A percentile compares a stretch with the other conserved stretches of the same genome.
phyloP scores from a whole-genome alignment of 2,329 filamentous ascomycete genomes.

The Metarhizium robertsii region DNA sequence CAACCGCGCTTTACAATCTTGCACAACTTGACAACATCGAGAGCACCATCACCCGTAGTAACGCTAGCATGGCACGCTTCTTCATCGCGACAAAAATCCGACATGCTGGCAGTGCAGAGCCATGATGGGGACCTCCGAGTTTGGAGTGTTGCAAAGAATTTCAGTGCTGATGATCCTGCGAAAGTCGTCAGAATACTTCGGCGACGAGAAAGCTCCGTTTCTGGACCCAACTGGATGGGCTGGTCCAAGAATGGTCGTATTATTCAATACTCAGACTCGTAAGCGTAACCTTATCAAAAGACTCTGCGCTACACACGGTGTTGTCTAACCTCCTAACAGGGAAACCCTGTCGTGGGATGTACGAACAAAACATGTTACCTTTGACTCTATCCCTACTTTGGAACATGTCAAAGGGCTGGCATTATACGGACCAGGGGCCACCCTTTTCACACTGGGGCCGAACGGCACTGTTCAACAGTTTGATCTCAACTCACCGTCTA shows the following conservation, averaged over 20 bases:
- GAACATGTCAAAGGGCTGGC: conserved; percentile 74
- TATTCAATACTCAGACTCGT: conserved; percentile 87
- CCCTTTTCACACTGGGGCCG: conserved; percentile 79
- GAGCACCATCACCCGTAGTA: conserved; percentile 78
- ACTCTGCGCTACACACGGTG: conserved; percentile 18
- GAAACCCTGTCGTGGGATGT: conserved; percentile 96
- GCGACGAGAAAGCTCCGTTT: conserved; percentile 61
- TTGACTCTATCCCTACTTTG: conserved; percentile 76
- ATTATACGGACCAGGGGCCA: conserved; percentile 83
- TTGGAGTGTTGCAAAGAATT: conserved; percentile 87
- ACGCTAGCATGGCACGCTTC: conserved; percentile 93
- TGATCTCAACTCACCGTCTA: conserved; percentile 73
- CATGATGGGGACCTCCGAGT: conserved; percentile 86
- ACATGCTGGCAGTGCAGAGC: conserved; percentile 93
- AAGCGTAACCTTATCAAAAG: conserved; percentile 31
- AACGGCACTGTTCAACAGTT: conserved; percentile 92
- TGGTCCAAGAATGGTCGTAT: conserved; percentile 99
- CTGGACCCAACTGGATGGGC: conserved; percentile 87
- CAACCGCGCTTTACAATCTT: conserved; percentile 90
- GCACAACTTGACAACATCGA: conserved; percentile 79
- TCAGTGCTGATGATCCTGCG: conserved; percentile 62
- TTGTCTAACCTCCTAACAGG: conserved; percentile 30
- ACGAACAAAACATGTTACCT: conserved; percentile 91
- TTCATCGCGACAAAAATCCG: conserved; percentile 89
- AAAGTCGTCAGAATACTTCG: conserved; percentile 85